phyloP scores from a whole-genome alignment of 2,329 filamentous ascomycete genomes.

The Talaromyces islandicus region DNA sequence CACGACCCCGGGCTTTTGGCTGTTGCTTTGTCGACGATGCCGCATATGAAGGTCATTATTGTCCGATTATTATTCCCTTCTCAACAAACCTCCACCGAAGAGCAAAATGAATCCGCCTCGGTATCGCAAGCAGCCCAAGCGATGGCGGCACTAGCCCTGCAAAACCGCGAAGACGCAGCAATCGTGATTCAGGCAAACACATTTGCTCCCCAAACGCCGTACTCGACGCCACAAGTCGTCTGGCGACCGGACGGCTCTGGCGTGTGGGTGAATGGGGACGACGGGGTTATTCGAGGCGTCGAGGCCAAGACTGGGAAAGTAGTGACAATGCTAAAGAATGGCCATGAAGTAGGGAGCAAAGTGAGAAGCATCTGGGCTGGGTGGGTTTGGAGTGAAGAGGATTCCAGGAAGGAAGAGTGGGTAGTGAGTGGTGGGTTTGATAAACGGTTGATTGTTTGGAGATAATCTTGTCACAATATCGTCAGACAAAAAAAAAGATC shows the following conservation, averaged over 20 bases:
- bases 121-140: conserved; percentile 48
- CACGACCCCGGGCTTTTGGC: conserved; percentile 50
- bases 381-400: conserved; percentile 26
- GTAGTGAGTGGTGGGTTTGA: conserved; percentile 61
- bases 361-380: conserved; percentile 55
- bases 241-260: conserved; percentile 59
- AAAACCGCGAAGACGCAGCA: conserved; percentile 54
- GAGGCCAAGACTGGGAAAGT: conserved; percentile 56
- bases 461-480: conserved; percentile 10
- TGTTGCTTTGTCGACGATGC: conserved; percentile 54
- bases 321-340: conserved; percentile 41
- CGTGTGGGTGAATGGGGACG: conserved; percentile 60
- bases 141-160: conserved; percentile 44
- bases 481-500: background rate
- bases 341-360: conserved; percentile 53
- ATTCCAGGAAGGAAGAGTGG: conserved; percentile 41
- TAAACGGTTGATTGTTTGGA: conserved; percentile 56
- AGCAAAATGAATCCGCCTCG: conserved; percentile 7
- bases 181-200: conserved; percentile 56
- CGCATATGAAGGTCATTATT: conserved; percentile 58
- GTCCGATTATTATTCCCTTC: conserved; percentile 51
- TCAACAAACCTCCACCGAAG: background rate
- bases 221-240: conserved; percentile 56
- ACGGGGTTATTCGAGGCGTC: conserved; percentile 56
- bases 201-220: conserved; percentile 58